Percentiles rank a stretch among this genome's conserved stretches.
phyloP scores from a whole-genome alignment of 176 grass and related monocot genomes.

The Ampelocalamus luodianensis region DNA sequence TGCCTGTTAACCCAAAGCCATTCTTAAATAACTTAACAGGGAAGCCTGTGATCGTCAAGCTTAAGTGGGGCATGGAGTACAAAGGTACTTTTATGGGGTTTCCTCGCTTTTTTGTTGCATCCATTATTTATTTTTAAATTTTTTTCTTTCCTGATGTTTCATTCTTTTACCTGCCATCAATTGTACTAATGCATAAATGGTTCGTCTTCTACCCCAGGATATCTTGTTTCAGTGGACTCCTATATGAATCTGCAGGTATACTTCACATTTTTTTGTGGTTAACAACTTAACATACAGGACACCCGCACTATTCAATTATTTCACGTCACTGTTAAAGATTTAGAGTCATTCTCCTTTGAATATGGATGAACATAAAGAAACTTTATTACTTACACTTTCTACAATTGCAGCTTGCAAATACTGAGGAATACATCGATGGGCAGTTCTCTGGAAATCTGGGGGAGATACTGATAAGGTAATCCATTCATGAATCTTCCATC shows the following conservation, averaged over 20 bases:
- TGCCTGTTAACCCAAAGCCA: conserved; percentile 88
- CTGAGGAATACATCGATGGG: conserved; percentile 81
- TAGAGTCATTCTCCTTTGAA: neutral
- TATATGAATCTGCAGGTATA: conserved; percentile 91
- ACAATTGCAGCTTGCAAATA: conserved; percentile 66
- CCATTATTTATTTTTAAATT: neutral
- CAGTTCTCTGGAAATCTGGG: conserved; percentile 83
- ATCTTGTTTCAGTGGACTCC: conserved; percentile 89
- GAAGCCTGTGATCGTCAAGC: conserved; percentile 79
- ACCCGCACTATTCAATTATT: neutral
- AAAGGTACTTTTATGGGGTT: conserved; percentile 64
- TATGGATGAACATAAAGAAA: neutral
- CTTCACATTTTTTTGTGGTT: conserved; percentile 20
- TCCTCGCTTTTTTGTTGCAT: neutral
- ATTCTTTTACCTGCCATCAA: neutral
- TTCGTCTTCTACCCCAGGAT: conserved; percentile 48
- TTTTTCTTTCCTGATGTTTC: conserved; percentile 18
- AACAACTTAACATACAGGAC: neutral
- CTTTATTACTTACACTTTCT: neutral
- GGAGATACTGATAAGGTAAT: conserved; percentile 83
- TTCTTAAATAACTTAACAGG: conserved; percentile 93
- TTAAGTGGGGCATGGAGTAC: conserved; percentile 98
- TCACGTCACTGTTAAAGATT: neutral
- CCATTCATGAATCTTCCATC: neutral
- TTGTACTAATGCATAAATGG: neutral